These are phyloP conservation scores for Yamadazyma mexicana DNA, from an alignment of 1,139 yeast genomes.

Conservation along the genomic window DNA sequence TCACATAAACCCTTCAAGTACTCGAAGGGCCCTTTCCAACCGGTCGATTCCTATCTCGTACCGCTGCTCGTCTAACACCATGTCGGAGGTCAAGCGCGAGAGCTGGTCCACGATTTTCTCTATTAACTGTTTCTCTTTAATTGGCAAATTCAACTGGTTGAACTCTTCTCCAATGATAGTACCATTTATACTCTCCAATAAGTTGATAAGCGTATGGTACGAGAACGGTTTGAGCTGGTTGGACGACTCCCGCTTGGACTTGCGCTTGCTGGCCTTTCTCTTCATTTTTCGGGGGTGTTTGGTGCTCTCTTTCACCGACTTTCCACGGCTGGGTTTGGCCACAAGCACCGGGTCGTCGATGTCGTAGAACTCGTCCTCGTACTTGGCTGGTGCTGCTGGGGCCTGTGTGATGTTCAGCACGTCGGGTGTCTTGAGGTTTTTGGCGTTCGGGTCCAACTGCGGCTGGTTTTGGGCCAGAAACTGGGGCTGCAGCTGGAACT, in stretches of 20 bases:
- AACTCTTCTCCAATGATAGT: slow-evolving; percentile 70
- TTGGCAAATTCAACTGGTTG: slow-evolving; percentile 69
- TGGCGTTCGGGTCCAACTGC: not conserved
- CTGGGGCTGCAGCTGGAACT: too few species aligned
- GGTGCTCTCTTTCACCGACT: slow-evolving; percentile 38
- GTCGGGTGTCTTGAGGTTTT: slow-evolving; percentile 3
- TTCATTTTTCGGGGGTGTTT: slow-evolving; percentile 20
- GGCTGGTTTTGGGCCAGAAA: not conserved
- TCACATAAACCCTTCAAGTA: slow-evolving; percentile 72
- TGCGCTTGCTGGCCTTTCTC: slow-evolving; percentile 16
- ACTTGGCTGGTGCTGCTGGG: not conserved
- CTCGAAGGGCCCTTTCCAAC: slow-evolving; percentile 76
- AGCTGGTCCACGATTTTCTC: slow-evolving; percentile 85
- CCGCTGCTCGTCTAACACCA: slow-evolving; percentile 79
- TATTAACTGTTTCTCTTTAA: slow-evolving; percentile 73
- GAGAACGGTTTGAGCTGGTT: slow-evolving; percentile 50
- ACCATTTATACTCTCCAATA: slow-evolving; percentile 64
- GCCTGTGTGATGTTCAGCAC: not conserved
- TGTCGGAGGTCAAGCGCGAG: slow-evolving; percentile 82
- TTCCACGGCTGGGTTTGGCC: slow-evolving; percentile 31
- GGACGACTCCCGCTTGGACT: slow-evolving; percentile 11
- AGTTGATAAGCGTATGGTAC: slow-evolving; percentile 55
- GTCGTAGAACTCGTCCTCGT: slow-evolving; percentile 37
- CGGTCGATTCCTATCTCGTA: slow-evolving; percentile 80
- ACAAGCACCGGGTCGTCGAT: slow-evolving; percentile 39